Evolutionary conservation across 2,329 filamentous ascomycete species (phyloP).

Genomic region (Aureobasidium sp.): DNA sequence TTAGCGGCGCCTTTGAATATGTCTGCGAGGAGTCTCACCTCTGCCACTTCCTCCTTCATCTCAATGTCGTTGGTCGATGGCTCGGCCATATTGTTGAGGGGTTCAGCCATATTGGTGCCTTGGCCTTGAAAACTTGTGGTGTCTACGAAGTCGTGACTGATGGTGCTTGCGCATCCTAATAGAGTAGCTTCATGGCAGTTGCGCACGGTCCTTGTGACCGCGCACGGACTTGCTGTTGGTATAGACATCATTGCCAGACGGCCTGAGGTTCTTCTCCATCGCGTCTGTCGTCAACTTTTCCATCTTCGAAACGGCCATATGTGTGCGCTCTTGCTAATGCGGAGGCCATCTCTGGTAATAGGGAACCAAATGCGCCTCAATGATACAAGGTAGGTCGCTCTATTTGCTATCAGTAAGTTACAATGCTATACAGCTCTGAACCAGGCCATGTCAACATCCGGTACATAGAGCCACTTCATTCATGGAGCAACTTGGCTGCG

Average conservation of each 20-base stretch:
- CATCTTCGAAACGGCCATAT: neutral
- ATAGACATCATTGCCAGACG: neutral
- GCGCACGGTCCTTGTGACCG: neutral
- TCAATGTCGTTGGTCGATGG: slow-evolving; percentile 24
- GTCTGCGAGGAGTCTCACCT: slow-evolving; percentile 19
- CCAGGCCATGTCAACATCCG: neutral
- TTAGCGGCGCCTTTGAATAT: neutral
- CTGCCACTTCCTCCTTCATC: slow-evolving; percentile 31
- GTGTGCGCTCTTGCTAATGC: neutral
- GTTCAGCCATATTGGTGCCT: slow-evolving; percentile 24
- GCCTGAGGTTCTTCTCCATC: neutral
- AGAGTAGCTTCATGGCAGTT: neutral
- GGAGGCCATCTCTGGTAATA: neutral
- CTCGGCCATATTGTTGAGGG: slow-evolving; percentile 23
- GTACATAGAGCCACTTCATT: neutral
- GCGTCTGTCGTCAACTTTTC: neutral
- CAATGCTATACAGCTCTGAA: neutral
- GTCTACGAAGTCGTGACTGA: neutral
- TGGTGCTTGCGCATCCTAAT: neutral
- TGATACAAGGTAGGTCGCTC: neutral
- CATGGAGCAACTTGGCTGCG: neutral
- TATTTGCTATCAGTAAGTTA: neutral
- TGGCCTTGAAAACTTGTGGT: neutral
- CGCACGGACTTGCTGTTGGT: neutral
- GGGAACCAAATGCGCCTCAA: neutral